phyloP scores from a whole-genome alignment of 2,329 filamentous ascomycete genomes.

The Hypocreales sp. region DNA sequence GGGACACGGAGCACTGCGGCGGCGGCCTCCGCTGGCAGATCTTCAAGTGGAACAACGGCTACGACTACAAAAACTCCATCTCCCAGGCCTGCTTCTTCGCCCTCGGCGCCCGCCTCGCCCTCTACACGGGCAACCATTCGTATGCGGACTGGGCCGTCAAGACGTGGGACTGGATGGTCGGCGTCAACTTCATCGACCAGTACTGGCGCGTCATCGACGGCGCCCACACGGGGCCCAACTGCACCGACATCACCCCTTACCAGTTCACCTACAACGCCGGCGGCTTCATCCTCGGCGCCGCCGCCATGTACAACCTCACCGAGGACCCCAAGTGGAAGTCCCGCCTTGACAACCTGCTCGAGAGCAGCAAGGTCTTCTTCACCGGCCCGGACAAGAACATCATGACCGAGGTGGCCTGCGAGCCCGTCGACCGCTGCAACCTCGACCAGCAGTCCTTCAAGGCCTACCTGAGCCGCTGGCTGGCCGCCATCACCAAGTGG shows the following conservation, averaged over 20 bases:
- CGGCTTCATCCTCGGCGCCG: constrained; percentile 47
- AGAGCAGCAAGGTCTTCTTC: constrained; percentile 39
- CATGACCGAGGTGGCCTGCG: constrained; percentile 53
- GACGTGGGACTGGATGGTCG: constrained; percentile 54
- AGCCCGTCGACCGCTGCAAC: constrained; percentile 44
- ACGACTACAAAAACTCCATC: constrained; percentile 58
- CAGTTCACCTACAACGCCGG: constrained; percentile 60
- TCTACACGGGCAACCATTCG: constrained; percentile 62
- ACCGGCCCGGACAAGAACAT: constrained; percentile 32
- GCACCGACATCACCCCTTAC: constrained; percentile 39
- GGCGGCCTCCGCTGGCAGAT: constrained; percentile 79
- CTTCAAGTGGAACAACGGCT: constrained; percentile 68
- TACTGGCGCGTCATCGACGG: constrained; percentile 50
- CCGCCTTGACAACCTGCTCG: constrained; percentile 40
- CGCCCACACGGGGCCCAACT: constrained; percentile 38
- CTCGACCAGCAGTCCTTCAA: constrained; percentile 49
- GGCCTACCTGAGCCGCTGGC: constrained; percentile 45
- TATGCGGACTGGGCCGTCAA: constrained; percentile 66
- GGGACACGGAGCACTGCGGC: constrained; percentile 53
- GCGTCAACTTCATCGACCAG: constrained; percentile 40
- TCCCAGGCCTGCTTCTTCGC: constrained; percentile 49
- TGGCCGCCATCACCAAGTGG: constrained; percentile 47
- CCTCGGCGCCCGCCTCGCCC: constrained; percentile 50
- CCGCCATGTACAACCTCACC: constrained; percentile 53
- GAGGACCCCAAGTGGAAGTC: constrained; percentile 37